Percentiles rank a stretch among this genome's conserved stretches.
phyloP scores from a whole-genome alignment of 805 yeast species.

The Saccharomycopsis javanensis region DNA sequence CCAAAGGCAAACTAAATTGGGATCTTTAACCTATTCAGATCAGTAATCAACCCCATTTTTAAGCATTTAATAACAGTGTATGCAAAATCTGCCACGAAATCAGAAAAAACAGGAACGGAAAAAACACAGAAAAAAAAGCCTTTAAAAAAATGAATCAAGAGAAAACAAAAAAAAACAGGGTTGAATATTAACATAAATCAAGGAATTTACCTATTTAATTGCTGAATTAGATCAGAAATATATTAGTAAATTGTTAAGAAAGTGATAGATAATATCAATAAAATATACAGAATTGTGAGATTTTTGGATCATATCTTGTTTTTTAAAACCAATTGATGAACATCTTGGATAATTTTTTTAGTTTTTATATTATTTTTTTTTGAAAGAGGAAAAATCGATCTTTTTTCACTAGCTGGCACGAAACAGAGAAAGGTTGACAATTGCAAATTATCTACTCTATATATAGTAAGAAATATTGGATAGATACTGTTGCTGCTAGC shows the following conservation, averaged over 20 bases:
- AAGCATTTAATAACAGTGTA: no score
- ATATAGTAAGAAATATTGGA: no score
- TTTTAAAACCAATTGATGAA: not conserved
- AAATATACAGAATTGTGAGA: not conserved
- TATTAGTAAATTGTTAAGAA: not conserved
- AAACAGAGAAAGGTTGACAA: no score
- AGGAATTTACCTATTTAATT: not conserved
- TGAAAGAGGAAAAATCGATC: no score
- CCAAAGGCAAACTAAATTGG: no score
- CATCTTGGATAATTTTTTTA: no score
- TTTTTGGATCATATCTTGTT: not conserved
- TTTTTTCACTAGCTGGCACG: no score
- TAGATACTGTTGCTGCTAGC: no score
- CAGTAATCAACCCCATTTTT: no score
- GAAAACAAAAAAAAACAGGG: not conserved
- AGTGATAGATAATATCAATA: not conserved
- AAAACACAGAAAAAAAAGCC: not conserved
- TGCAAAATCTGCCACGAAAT: constrained; percentile 1
- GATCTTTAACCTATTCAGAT: no score
- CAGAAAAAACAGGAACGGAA: not conserved
- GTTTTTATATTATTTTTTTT: no score
- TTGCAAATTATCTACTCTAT: no score
- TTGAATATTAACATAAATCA: not conserved
- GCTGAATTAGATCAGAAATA: not conserved
- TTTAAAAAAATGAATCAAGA: not conserved